phyloP scores from a whole-genome alignment of 192 early-diverging fungal genomes.

The Coemansia sp. region DNA sequence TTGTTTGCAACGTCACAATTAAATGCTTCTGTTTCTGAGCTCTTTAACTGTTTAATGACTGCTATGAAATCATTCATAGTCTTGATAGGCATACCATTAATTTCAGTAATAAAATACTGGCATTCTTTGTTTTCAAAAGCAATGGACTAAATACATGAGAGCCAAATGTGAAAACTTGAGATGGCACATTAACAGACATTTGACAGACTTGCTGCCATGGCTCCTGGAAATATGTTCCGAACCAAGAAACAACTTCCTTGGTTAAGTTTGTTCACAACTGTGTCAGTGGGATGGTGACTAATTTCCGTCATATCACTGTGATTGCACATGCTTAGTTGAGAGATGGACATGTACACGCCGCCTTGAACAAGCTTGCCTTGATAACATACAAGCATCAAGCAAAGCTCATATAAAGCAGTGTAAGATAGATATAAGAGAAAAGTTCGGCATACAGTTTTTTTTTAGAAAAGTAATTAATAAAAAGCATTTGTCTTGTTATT shows the following conservation, averaged over 20 bases:
- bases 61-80: conserved; percentile 26
- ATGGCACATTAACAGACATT: conserved; percentile 11
- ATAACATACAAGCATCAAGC: too few species aligned
- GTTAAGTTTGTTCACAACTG: conserved; percentile 11
- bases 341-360: too few species aligned
- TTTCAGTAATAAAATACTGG: conserved; percentile 22
- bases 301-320: conserved; percentile 20
- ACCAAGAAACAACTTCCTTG: conserved; percentile 25
- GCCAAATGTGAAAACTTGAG: conserved; percentile 17
- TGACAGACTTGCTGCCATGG: conserved; percentile 19
- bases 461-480: too few species aligned
- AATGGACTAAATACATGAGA: not conserved
- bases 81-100: conserved; percentile 12
- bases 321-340: conserved; percentile 11
- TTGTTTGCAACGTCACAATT: conserved; percentile 14
- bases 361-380: conserved; percentile 39
- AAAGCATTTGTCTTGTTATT: too few species aligned
- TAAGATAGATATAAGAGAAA: too few species aligned
- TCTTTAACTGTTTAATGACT: conserved; percentile 10
- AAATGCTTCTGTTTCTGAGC: conserved; percentile 2
- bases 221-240: conserved; percentile 29
- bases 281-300: conserved; percentile 16
- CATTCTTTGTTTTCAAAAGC: not conserved
- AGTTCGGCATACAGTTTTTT: too few species aligned
- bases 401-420: too few species aligned